A percentile compares a stretch with the other conserved stretches of the same genome.
phyloP scores from a whole-genome alignment of 306 rosid species.

The Prunus salicina region DNA sequence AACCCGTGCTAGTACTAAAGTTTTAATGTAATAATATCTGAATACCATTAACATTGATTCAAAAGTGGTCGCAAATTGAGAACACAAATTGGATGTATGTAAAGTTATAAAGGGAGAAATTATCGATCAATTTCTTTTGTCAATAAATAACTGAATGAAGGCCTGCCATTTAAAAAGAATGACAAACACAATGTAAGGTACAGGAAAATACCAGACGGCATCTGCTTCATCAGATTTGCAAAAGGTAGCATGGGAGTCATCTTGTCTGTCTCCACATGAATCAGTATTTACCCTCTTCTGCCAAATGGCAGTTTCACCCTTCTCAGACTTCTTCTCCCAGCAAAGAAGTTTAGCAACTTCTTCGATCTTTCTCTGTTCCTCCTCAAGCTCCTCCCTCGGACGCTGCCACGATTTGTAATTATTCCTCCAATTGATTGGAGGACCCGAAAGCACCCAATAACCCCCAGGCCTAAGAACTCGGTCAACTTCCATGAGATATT shows the following conservation, averaged over 20 bases:
- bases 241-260: constrained; percentile 50
- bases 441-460: constrained; percentile 96
- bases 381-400: constrained; percentile 76
- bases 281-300: constrained; percentile 64
- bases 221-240: constrained; percentile 57
- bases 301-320: constrained; percentile 85
- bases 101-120: neutral
- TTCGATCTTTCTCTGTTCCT: constrained; percentile 81
- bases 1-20: neutral
- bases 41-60: neutral
- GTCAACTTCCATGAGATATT: constrained; percentile 84
- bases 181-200: neutral
- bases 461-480: constrained; percentile 99
- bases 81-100: neutral
- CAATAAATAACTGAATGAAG: neutral
- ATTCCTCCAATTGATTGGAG: constrained; percentile 90
- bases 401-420: constrained; percentile 87
- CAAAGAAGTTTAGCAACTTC: constrained; percentile 83
- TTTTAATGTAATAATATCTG: neutral
- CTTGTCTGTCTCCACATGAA: constrained; percentile 67
- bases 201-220: constrained; percentile 65
- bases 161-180: neutral
- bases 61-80: neutral
- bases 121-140: neutral
- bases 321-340: constrained; percentile 93